Conservation (phyloP, 352 stramenopile species). For the Thalassiosira hispida region DNA sequence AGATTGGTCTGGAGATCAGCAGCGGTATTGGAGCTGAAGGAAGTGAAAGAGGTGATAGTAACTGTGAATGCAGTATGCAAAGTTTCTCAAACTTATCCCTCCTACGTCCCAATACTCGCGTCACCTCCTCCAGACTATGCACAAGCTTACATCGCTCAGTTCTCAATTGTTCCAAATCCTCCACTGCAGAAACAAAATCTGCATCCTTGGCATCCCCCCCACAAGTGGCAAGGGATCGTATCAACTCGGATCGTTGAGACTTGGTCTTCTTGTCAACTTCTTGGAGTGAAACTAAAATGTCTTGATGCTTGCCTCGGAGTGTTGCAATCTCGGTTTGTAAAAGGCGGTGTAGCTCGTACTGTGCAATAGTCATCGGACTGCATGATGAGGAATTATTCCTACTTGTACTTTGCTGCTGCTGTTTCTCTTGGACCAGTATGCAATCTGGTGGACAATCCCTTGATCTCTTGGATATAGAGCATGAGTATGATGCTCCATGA, state of each 20-base stretch:
- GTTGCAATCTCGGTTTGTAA: conserved; percentile 1
- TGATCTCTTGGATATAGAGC: no score
- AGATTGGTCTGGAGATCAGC: background rate
- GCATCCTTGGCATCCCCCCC: conserved; percentile 6
- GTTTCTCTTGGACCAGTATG: background rate
- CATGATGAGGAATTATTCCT: background rate
- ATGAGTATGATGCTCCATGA: no score
- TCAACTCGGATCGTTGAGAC: background rate
- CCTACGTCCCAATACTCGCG: background rate
- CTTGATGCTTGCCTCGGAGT: background rate
- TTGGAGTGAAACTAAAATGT: background rate
- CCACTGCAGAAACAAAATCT: background rate
- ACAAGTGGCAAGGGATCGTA: background rate
- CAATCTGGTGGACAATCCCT: no score
- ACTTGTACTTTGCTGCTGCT: background rate
- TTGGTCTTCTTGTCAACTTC: background rate
- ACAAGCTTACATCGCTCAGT: background rate
- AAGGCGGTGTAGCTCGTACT: background rate
- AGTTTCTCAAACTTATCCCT: conserved; percentile 2
- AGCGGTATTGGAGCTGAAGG: background rate
- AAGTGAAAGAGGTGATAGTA: background rate
- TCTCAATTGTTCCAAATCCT: background rate
- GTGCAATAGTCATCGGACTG: background rate
- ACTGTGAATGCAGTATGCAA: background rate
- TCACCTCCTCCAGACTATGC: background rate